These are phyloP conservation scores for Blastobotrys raffinosifermentans DNA, from an alignment of 1,139 yeast genomes.

Conservation along the genomic window DNA sequence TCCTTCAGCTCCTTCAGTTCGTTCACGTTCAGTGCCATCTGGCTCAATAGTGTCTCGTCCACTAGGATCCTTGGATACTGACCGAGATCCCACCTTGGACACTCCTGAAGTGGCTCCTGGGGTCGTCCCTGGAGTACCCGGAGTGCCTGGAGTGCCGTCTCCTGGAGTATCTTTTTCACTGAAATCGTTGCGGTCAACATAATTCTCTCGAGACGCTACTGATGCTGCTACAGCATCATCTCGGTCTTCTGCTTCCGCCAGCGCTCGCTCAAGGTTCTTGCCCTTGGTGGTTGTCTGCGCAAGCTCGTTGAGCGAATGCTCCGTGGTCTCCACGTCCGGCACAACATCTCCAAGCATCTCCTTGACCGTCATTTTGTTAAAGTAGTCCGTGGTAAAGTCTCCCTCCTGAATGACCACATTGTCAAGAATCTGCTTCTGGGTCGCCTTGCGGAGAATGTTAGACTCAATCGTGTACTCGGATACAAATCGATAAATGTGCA, in stretches of 20 bases:
- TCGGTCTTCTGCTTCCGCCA: slow-evolving; percentile 94
- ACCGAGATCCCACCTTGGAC: too few species aligned
- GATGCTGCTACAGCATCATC: slow-evolving; percentile 93
- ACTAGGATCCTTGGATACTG: too few species aligned
- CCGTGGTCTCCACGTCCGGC: slow-evolving; percentile 34
- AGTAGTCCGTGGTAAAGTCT: slow-evolving; percentile 95
- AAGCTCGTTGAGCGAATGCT: slow-evolving; percentile 22
- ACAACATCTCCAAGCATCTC: slow-evolving; percentile 73
- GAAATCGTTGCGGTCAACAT: slow-evolving; percentile 80
- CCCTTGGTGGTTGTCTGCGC: slow-evolving; percentile 28
- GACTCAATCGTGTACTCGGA: slow-evolving; percentile 96
- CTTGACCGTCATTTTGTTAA: slow-evolving; percentile 81
- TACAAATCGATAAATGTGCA: slow-evolving; percentile 92
- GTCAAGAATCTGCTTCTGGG: slow-evolving; percentile 91
- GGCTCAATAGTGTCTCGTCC: not conserved
- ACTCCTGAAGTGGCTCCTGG: not conserved
- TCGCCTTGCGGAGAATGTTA: slow-evolving; percentile 88
- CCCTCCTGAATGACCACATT: slow-evolving; percentile 97
- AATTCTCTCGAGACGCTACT: slow-evolving; percentile 83
- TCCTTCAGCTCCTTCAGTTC: slow-evolving; percentile 7
- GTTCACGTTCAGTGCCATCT: too few species aligned
- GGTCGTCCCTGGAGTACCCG: slow-evolving; percentile 15
- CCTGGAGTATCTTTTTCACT: slow-evolving; percentile 36
- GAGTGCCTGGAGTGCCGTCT: slow-evolving; percentile 10
- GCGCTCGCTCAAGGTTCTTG: slow-evolving; percentile 55